phyloP scores from a whole-genome alignment of 306 rosid genomes.

The Adenanthera pavonina region DNA sequence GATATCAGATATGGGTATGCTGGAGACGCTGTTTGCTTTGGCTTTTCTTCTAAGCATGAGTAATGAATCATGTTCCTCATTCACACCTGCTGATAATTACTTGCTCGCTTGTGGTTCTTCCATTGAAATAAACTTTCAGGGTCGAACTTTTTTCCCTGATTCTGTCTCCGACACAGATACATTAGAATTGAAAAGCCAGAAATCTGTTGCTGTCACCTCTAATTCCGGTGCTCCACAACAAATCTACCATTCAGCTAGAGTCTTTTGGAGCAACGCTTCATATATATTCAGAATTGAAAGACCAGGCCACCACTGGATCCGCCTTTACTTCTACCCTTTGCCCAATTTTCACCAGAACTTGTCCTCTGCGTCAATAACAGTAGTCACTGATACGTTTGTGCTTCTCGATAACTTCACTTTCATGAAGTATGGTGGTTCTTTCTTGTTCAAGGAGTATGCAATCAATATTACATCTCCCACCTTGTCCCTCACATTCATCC shows the following conservation, averaged over 20 bases:
- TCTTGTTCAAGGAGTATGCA: conserved; percentile 63
- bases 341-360: conserved; percentile 51
- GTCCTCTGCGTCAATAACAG: conserved; percentile 56
- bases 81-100: conserved; percentile 73
- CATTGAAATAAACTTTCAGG: conserved; percentile 61
- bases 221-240: conserved; percentile 63
- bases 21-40: conserved; percentile 43
- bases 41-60: background rate
- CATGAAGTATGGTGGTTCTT: conserved; percentile 52
- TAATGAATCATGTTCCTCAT: conserved; percentile 54
- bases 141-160: conserved; percentile 74
- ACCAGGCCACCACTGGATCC: conserved; percentile 81
- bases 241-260: conserved; percentile 71
- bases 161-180: conserved; percentile 51
- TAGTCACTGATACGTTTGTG: conserved; percentile 57
- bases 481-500: conserved; percentile 58
- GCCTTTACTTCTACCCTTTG: conserved; percentile 75
- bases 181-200: conserved; percentile 50
- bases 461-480: conserved; percentile 54
- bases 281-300: conserved; percentile 61
- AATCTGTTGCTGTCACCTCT: conserved; percentile 61
- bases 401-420: conserved; percentile 61
- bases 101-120: conserved; percentile 74
- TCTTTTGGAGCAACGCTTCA: conserved; percentile 63
- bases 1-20: background rate